Conservation (phyloP, 352 stramenopile genomes). For the Phytophthora ramorum region DNA sequence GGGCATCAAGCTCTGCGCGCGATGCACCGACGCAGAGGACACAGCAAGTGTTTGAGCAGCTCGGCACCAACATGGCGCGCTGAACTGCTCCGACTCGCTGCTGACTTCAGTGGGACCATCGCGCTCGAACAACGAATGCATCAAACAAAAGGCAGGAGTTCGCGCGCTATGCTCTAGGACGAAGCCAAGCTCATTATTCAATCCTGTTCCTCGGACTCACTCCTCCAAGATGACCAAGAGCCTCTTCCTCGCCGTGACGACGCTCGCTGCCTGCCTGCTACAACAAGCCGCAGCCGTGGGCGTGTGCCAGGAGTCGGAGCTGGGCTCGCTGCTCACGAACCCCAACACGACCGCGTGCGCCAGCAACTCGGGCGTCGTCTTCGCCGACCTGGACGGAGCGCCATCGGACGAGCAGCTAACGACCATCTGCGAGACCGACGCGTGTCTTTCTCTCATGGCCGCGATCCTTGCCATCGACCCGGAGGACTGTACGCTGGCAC, state of each 20-base stretch:
- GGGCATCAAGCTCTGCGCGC: no score
- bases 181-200: constrained; percentile 13
- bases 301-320: constrained; percentile 31
- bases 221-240: constrained; percentile 14
- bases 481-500: constrained; percentile 44
- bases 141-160: not conserved
- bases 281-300: constrained; percentile 7
- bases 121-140: not conserved
- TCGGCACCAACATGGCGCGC: not conserved
- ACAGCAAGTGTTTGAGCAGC: not conserved
- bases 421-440: constrained; percentile 34
- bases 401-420: constrained; percentile 38
- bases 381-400: constrained; percentile 23
- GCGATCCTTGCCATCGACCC: constrained; percentile 45
- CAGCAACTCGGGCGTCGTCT: constrained; percentile 35
- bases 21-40: not conserved
- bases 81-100: constrained; percentile 16
- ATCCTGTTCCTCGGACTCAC: constrained; percentile 11
- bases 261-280: constrained; percentile 5
- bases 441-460: constrained; percentile 40
- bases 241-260: constrained; percentile 11
- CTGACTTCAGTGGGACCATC: constrained; percentile 28
- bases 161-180: not conserved
- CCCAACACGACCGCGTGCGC: constrained; percentile 38
- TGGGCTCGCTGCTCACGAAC: constrained; percentile 40